These are phyloP conservation scores for Eucalyptus dawsonii DNA, from an alignment of 345 rosid genomes.

Conservation along the genomic window DNA sequence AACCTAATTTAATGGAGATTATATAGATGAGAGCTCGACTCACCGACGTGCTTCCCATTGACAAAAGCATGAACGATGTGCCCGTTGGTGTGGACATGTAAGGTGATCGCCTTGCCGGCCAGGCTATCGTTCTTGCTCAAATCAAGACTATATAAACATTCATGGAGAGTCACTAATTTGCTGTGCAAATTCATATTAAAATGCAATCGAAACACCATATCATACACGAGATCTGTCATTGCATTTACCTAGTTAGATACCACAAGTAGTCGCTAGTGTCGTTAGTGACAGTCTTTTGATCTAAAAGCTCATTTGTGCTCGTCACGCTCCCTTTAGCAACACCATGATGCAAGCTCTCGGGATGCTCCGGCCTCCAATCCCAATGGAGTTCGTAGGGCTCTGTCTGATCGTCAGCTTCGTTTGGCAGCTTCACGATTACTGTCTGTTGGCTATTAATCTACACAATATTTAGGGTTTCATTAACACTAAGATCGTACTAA, in stretches of 20 bases:
- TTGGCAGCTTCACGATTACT: not conserved
- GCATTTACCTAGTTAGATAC: slow-evolving; percentile 26
- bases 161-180: not conserved
- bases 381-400: slow-evolving; percentile 9
- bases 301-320: slow-evolving; percentile 5
- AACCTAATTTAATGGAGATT: not conserved
- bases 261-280: slow-evolving; percentile 32
- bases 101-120: not conserved
- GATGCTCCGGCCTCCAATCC: slow-evolving; percentile 17
- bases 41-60: slow-evolving; percentile 19
- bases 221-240: accelerated
- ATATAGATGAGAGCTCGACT: not conserved
- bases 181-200: not conserved
- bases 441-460: slow-evolving; percentile 22
- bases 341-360: not conserved
- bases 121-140: not conserved
- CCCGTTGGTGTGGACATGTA: slow-evolving; percentile 17
- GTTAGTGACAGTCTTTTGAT: slow-evolving; percentile 19
- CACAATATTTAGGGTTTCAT: not conserved
- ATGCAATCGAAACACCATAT: not conserved
- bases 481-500: not conserved
- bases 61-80: slow-evolving; percentile 27
- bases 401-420: not conserved
- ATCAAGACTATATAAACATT: not conserved
- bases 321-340: not conserved